Evolutionary conservation across 148 eudicot species (phyloP).

Genomic region (Camellia japonica): DNA sequence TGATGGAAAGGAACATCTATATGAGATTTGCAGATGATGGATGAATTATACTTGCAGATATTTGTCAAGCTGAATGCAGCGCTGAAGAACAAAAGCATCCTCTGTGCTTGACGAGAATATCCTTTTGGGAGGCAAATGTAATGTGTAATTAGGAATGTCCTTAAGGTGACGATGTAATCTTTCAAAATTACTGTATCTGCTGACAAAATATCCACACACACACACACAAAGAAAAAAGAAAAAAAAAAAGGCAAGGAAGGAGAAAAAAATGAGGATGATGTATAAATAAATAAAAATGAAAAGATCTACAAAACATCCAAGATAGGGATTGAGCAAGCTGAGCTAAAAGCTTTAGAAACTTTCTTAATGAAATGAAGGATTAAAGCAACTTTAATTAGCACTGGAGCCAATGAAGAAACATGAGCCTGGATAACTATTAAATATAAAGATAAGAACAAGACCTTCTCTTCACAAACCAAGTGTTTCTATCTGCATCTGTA

Average conservation of each 20-base stretch:
- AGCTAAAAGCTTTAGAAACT: neutral
- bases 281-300: no score
- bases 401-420: conserved; percentile 1
- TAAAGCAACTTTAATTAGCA: conserved; percentile 10
- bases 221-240: neutral
- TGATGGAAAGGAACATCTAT: neutral
- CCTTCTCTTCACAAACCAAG: conserved; percentile 99
- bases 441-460: conserved; percentile 22
- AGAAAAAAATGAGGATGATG: neutral
- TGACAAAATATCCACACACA: conserved; percentile 10
- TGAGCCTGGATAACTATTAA: conserved; percentile 1
- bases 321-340: neutral
- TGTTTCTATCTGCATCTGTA: conserved; percentile 68
- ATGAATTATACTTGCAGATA: conserved; percentile 73
- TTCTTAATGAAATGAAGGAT: neutral
- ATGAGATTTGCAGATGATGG: neutral
- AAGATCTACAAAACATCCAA: neutral
- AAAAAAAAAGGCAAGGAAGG: neutral
- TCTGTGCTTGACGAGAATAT: conserved; percentile 98
- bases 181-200: conserved; percentile 93
- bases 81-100: conserved; percentile 97
- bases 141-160: conserved; percentile 88
- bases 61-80: conserved; percentile 94
- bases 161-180: conserved; percentile 91
- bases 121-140: conserved; percentile 98